Conservation (phyloP, 1,284 basidiomycete species). For the Cutaneotrichosporon arboriforme region DNA sequence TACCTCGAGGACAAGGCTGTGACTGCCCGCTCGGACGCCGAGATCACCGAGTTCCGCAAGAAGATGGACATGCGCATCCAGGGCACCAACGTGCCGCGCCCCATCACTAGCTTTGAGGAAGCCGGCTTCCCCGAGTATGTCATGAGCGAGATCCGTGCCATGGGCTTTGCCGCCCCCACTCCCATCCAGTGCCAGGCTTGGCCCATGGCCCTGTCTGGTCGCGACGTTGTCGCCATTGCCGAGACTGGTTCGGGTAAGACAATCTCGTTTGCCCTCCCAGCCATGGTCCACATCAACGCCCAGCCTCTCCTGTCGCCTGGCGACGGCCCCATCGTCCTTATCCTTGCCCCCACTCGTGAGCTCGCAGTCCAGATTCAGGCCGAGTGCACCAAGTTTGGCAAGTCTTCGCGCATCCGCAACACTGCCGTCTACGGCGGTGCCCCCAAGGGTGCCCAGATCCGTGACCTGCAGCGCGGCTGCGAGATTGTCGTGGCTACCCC, state of each 20-base stretch:
- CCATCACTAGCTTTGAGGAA: constrained; percentile 88
- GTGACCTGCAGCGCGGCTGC: constrained; percentile 91
- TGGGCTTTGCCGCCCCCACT: constrained; percentile 84
- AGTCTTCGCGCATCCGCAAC: constrained; percentile 94
- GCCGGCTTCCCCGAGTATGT: constrained; percentile 95
- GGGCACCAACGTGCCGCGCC: constrained; percentile 81
- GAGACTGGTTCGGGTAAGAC: constrained; percentile 97
- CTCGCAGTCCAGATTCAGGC: constrained; percentile 98
- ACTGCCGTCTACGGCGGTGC: constrained; percentile 98
- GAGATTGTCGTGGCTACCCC: constrained; percentile 97
- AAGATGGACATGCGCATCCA: constrained; percentile 87
- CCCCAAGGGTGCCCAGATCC: constrained; percentile 96
- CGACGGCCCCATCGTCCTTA: constrained; percentile 94
- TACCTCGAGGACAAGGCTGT: constrained; percentile 91
- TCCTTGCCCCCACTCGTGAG: constrained; percentile 96
- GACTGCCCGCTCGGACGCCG: constrained; percentile 67
- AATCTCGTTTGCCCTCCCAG: constrained; percentile 94
- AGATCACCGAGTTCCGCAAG: constrained; percentile 80
- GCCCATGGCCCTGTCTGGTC: constrained; percentile 93
- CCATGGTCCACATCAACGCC: constrained; percentile 99
- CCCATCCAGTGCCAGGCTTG: constrained; percentile 98
- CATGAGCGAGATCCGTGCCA: constrained; percentile 83
- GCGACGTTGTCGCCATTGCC: constrained; percentile 93
- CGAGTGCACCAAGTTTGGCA: constrained; percentile 97
- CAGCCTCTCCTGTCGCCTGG: constrained; percentile 90